These are phyloP conservation scores for Schwanniomyces occidentalis DNA, from an alignment of 805 yeast species.

Conservation along the genomic window DNA sequence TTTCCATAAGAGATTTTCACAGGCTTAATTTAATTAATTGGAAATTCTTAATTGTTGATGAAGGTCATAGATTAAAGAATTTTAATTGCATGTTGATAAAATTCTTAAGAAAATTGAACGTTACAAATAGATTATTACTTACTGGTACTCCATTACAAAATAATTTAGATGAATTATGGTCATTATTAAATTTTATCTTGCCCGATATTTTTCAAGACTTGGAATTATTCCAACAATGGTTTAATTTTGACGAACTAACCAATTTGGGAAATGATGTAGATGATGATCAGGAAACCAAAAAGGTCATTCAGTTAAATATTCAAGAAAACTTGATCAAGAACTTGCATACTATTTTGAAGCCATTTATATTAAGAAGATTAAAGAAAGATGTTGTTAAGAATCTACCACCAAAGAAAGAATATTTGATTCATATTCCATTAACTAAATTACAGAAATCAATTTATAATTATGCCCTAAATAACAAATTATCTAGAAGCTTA, in stretches of 20 bases:
- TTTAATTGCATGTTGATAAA: constrained; percentile 73
- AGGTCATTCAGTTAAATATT: constrained; percentile 55
- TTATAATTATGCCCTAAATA: constrained; percentile 53
- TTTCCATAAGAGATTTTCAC: constrained; percentile 66
- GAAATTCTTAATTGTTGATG: constrained; percentile 90
- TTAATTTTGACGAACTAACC: constrained; percentile 70
- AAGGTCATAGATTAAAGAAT: constrained; percentile 92
- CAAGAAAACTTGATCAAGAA: constrained; percentile 62
- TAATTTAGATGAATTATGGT: constrained; percentile 88
- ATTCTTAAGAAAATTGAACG: constrained; percentile 65
- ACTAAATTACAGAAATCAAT: constrained; percentile 63
- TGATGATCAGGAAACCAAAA: constrained; percentile 42
- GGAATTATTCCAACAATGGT: constrained; percentile 90
- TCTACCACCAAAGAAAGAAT: constrained; percentile 89
- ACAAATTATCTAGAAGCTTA: constrained; percentile 45
- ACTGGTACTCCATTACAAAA: constrained; percentile 98
- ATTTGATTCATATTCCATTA: constrained; percentile 71
- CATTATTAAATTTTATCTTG: constrained; percentile 81
- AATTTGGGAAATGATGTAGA: constrained; percentile 24
- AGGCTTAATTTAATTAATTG: constrained; percentile 57
- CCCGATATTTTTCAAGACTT: constrained; percentile 94
- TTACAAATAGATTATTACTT: constrained; percentile 71
- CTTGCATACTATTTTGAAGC: constrained; percentile 84
- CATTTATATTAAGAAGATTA: constrained; percentile 80
- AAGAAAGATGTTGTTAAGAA: constrained; percentile 68